phyloP scores from a whole-genome alignment of 73 alveolate species.

The Paramecium caudatum region DNA sequence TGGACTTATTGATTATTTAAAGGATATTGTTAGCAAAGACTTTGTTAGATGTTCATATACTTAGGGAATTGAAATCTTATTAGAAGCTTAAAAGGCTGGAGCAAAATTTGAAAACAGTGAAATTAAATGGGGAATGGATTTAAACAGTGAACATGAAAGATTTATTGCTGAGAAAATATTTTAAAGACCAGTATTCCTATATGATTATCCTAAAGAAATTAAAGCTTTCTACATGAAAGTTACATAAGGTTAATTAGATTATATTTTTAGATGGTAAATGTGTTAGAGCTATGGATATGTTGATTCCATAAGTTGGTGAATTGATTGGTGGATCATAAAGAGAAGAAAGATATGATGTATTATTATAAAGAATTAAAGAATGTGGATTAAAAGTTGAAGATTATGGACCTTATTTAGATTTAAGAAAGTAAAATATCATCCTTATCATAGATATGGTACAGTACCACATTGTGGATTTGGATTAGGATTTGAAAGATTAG shows the following conservation, averaged over 20 bases:
- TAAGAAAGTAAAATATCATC: conserved; percentile 85
- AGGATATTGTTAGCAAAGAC: conserved; percentile 62
- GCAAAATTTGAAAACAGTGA: conserved; percentile 45
- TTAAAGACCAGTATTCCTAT: conserved; percentile 97
- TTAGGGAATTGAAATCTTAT: conserved; percentile 64
- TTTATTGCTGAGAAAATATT: conserved; percentile 94
- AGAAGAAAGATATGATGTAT: conserved; percentile 96
- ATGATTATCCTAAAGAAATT: conserved; percentile 99
- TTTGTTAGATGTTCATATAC: conserved; percentile 73
- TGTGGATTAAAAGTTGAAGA: conserved; percentile 87
- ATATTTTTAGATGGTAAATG: conserved; percentile 90
- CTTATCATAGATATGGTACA: conserved; percentile 86
- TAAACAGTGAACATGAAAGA: conserved; percentile 95
- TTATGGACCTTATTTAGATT: conserved; percentile 98
- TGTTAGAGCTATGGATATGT: conserved; percentile 99
- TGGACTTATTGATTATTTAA: conserved; percentile 62
- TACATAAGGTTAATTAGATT: conserved; percentile 29
- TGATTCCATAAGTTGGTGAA: conserved; percentile 99
- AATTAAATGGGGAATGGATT: conserved; percentile 52
- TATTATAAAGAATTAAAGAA: conserved; percentile 88
- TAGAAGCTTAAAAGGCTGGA: conserved; percentile 33
- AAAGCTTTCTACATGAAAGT: conserved; percentile 99
- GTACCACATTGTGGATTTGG: conserved; percentile 99
- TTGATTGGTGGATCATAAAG: conserved; percentile 99
- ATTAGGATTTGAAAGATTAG: conserved; percentile 99